Evolutionary conservation across 2,329 filamentous ascomycete genomes (phyloP), one percentile per base, ranked within the genome.

Genomic region (Ophiostoma sp.): DNA sequence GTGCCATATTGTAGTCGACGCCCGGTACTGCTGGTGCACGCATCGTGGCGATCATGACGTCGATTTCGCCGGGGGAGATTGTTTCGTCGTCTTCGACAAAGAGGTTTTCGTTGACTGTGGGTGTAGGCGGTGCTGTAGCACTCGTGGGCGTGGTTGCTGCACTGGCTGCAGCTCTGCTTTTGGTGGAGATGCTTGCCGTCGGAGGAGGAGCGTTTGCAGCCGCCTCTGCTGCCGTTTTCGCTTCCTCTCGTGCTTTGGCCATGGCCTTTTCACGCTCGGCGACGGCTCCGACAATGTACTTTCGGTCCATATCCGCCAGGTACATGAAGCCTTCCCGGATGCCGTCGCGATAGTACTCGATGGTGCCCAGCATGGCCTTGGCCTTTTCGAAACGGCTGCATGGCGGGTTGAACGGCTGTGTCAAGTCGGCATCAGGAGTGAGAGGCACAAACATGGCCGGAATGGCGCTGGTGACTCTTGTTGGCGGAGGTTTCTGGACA

Each of bases 381-480:
- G 82, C 76, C 2, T 78, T 79, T 42, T 80, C 79, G 50, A 79
- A 64, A 6, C 79, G 75, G 72, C 78, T 75, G 19, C 76, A 77
- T 2, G 79, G 78, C n/a, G 72, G 48, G 1, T 76, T 71, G 36
- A 77, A 75, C 1, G 79, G 78, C 69, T 78, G 72, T 39, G 79
- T 77, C 22, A 82, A 75, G 72, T 81, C 80, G 5, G 78, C 72
- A 19, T 75, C 77, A 33, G 82, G 72, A 0, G 8, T 8, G 9
- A 69, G 66, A 28, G 82, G 82, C 1, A 82, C 79, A 69, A 83
- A 82, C 28, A 81, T 80, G 52, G 78, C 78, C 0, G 80, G 79
- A 1, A 77, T 75, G 9, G 79, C 76, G 73, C 76, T 79, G 8
- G 66, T 75, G 50, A 83, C 77, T 31, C 61, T 68, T 1, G 74